Conservation (phyloP, 192 early-diverging fungal species). For the Geosiphon pyriformis region DNA sequence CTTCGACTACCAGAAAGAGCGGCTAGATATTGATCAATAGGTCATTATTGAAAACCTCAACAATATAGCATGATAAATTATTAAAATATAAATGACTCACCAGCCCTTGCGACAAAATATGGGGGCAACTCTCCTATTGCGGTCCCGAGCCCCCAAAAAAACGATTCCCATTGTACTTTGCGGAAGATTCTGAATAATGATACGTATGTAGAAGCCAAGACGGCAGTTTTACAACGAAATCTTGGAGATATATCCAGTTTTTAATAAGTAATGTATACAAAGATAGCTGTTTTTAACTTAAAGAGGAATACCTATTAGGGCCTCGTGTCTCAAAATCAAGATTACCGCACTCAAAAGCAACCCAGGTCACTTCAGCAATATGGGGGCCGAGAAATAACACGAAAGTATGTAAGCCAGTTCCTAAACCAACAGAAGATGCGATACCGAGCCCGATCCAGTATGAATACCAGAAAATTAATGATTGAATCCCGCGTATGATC, state of each 20-base stretch:
- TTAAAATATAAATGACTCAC: conserved; percentile 30
- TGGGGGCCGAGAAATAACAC: conserved; percentile 89
- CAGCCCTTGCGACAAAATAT: conserved; percentile 88
- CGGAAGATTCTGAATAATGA: conserved; percentile 58
- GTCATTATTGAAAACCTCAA: not conserved
- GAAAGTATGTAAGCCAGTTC: conserved; percentile 93
- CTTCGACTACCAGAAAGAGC: conserved; percentile 50
- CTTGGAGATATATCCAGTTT: conserved; percentile 9
- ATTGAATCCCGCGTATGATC: conserved; percentile 46
- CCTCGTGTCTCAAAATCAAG: conserved; percentile 71
- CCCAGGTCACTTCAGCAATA: conserved; percentile 85
- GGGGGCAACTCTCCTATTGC: conserved; percentile 92
- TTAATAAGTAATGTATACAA: conserved; percentile 1
- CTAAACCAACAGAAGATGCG: conserved; percentile 86
- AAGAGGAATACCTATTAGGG: conserved; percentile 46
- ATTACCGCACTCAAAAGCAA: conserved; percentile 75
- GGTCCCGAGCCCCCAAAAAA: conserved; percentile 93
- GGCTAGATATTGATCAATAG: conserved; percentile 25
- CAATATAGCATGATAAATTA: not conserved
- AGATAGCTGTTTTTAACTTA: conserved; percentile 1
- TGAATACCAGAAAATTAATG: conserved; percentile 71
- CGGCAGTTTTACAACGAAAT: conserved; percentile 32
- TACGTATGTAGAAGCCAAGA: conserved; percentile 27
- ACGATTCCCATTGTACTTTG: conserved; percentile 72
- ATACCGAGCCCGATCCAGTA: conserved; percentile 88